Evolutionary conservation across 1,139 yeast genomes (phyloP), one percentile per base, ranked within the genome.

Genomic region (Debaryomyces fabryi): DNA sequence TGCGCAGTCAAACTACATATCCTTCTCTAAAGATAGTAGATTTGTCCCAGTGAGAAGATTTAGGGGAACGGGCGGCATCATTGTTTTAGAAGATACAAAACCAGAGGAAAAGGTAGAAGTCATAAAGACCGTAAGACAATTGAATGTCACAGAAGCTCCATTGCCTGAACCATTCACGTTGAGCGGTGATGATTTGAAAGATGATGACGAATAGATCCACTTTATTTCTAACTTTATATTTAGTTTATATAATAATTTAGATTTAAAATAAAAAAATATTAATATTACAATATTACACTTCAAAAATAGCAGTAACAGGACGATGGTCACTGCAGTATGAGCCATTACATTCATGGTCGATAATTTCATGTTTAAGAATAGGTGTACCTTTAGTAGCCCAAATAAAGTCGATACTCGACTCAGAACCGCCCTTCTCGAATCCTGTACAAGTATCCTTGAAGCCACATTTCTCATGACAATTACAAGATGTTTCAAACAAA

Each of bases 61-160:
- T 65, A 84, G 83, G 63, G 92, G 93, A 24, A 78, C 82, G 47
- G 83, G 87, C 46, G 97, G 98, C 46, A 88, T 93, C 42, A 81
- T 92, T 46, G 84, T 95, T 10, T 78, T 93, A 54, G 74, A 79
- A 49, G 98, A 91, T 64, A 81, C 80, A 49, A 73, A 71, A 47
- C 92, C 96, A 3, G 79, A 73, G 4, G 88, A 85, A 59, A 82
- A 85, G 38, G 74, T 79, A 21, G 87, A 83, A 52, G 69, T 80
- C 52, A 88, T 93, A 64, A 88, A 86, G 68, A 92, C 98, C 0
- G 86, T 91, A 27, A 86, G 96, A 69, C 96, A 91, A 67, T 76
- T 82, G 63, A 87, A 83, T 62, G 78, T 83, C 52, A 86, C 84
- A 27, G 96, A 90, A 59, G 98, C 98, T 0, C 97, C 98, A 44